Base-by-base conservation (phyloP, 805 yeast species). In the Myxozyma neotropica region DNA sequence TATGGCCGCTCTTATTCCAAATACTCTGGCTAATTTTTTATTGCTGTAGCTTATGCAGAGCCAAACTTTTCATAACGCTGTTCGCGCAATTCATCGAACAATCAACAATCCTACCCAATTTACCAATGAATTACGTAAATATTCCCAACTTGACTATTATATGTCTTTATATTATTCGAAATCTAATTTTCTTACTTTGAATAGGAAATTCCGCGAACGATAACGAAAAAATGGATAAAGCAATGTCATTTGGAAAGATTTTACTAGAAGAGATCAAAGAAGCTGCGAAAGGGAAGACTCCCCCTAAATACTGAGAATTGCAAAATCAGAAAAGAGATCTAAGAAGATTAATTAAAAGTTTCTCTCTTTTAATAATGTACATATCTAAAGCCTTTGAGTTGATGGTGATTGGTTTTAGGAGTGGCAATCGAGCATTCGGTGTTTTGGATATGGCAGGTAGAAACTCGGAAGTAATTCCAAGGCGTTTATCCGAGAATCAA, bases 11-110 rank as follows among this genome's bases (percentile, higher is more conserved):
- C n/a, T n/a, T n/a, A n/a, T n/a, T n/a, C n/a, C n/a, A n/a, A n/a
- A n/a, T n/a, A n/a, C n/a, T n/a, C n/a, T n/a, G n/a, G n/a, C n/a
- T n/a, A n/a, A n/a, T n/a, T n/a, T n/a, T n/a, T n/a, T n/a, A n/a
- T n/a, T n/a, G n/a, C n/a, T n/a, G n/a, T n/a, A 59, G 64, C 53
- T 61, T 15, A 53, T 61, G 36, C 58, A 59, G 46, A 53, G 59
- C 17, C 51, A 48, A 29, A 8, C 52, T 6, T 61, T 61, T 31
- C 65, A 61, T 39, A 48, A 44, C 17, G 55, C 42, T 3, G 65
- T 61, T 13, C 51, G 57, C 7, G 45, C 47, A 8, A 33, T 55
- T 19, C 63, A 61, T 33, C 15, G 49, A 38, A 35, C 35, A n/a
- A 46, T 61, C 29, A 60, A 53, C 17, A 53, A 59, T 27, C 51